Evolutionary conservation across 1,284 basidiomycete genomes (phyloP), one percentile per base, ranked within the genome.

Genomic region (Ustilago loliicola): DNA sequence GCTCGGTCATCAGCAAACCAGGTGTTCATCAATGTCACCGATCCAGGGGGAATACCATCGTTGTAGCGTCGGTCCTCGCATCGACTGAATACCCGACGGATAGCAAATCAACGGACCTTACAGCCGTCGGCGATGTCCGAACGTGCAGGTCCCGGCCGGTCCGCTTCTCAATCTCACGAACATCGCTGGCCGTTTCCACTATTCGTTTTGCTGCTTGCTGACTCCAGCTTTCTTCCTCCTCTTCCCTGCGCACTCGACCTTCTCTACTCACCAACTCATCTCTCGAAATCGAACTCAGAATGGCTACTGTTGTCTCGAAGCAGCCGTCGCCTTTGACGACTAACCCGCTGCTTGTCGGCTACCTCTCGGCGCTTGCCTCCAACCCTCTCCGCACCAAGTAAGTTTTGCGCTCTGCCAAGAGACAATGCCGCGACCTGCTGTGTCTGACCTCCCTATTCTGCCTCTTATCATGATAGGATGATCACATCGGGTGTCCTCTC

Each of bases 341-440:
- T 51, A 74, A 81, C 66, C 70, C 77, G 8, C 63, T 81, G 23
- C 68, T 82, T 17, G 58, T 66, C n/a, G 59, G 64, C 25, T 82
- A 82, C 62, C 72, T 81, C 45, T 59, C 72, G 51, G 74, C 77
- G n/a, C 77, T 82, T 17, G 64, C 74, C n/a, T 66, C 77, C 51
- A 82, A 82, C 61, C 81, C 81, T 23, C 67, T 82, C n/a, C 63
- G 78, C 50, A 82, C 81, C 34, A 82, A 82, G 73, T 75, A 56
- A 66, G 74, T 66, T 10, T 27, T 21, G 5, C 6, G 36, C 10
- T 32, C 25, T 34, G 21, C 34, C 19, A 13, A 3, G 27, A 45
- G 21, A 45, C 21, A 21, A 21, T 6, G 7, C 19, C 21, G 42
- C n/a, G 21, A 21, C 19, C 19, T 45, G 36, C 23, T 25, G 40